Evolutionary conservation across 352 stramenopile species (phyloP).

Genomic region (Phytopythium cucurbitacearum): DNA sequence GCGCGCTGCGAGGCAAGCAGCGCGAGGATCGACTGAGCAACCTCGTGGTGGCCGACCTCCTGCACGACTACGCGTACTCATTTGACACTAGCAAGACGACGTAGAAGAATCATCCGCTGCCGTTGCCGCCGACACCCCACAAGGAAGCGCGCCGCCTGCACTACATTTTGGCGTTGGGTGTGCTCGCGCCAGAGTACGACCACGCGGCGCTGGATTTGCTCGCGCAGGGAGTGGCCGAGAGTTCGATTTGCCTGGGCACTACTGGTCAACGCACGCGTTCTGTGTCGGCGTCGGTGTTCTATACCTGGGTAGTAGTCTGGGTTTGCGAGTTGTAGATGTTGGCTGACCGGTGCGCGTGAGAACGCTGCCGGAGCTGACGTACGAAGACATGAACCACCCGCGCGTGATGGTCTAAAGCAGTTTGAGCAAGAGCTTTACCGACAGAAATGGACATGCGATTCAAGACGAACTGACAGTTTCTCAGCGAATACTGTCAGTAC

Average conservation of each 20-base stretch:
- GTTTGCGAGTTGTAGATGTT: too few species aligned
- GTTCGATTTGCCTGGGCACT: background rate
- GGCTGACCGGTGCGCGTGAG: too few species aligned
- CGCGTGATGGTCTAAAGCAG: too few species aligned
- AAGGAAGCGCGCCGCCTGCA: conserved; percentile 42
- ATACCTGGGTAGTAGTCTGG: too few species aligned
- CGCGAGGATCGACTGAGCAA: conserved; percentile 12
- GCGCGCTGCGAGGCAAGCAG: conserved; percentile 16
- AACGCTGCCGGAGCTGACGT: too few species aligned
- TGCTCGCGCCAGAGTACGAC: conserved; percentile 41
- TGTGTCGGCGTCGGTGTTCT: too few species aligned
- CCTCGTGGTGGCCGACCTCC: conserved; percentile 23
- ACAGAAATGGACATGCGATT: too few species aligned
- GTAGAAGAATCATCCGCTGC: conserved; percentile 36
- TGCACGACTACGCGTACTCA: conserved; percentile 44
- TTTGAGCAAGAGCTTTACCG: too few species aligned
- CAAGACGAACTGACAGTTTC: too few species aligned
- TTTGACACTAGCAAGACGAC: conserved; percentile 29
- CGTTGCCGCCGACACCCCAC: conserved; percentile 22
- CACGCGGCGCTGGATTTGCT: conserved; percentile 43
- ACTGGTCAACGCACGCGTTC: too few species aligned
- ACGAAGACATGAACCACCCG: too few species aligned
- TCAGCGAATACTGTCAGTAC: too few species aligned
- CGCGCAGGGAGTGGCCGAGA: conserved; percentile 42
- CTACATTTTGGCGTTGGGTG: conserved; percentile 38